Conservation (phyloP, 768 basidiomycete species). For the Paxillus ammoniavirescens region DNA sequence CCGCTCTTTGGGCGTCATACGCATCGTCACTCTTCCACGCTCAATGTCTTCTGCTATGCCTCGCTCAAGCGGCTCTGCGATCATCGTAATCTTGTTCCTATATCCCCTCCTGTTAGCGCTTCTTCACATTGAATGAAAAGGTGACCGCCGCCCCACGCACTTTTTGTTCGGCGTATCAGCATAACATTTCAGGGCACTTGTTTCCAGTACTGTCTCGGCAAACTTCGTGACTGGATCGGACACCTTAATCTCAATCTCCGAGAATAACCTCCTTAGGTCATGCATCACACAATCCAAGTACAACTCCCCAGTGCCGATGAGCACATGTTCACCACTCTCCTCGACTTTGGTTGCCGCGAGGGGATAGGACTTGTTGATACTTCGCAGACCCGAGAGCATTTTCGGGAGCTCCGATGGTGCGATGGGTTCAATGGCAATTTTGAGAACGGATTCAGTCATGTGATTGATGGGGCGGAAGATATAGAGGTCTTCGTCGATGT, state of each 20-base stretch:
- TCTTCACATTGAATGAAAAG: slow-evolving; percentile 5
- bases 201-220: slow-evolving; percentile 97
- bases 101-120: slow-evolving; percentile 10
- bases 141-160: slow-evolving; percentile 44
- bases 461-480: slow-evolving; percentile 97
- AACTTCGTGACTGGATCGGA: slow-evolving; percentile 99
- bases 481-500: slow-evolving; percentile 82
- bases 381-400: slow-evolving; percentile 95
- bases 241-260: slow-evolving; percentile 99
- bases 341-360: slow-evolving; percentile 94
- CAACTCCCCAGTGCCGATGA: slow-evolving; percentile 95
- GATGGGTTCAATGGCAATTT: slow-evolving; percentile 98
- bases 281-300: slow-evolving; percentile 98
- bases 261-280: slow-evolving; percentile 86
- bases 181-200: slow-evolving; percentile 96
- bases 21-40: slow-evolving; percentile 87
- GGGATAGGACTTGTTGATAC: slow-evolving; percentile 97
- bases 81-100: slow-evolving; percentile 99
- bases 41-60: slow-evolving; percentile 98
- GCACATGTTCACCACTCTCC: slow-evolving; percentile 95
- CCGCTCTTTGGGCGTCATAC: slow-evolving; percentile 92
- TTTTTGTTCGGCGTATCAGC: slow-evolving; percentile 99
- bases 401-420: slow-evolving; percentile 97
- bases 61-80: slow-evolving; percentile 94
- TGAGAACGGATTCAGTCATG: slow-evolving; percentile 94